These are phyloP conservation scores for Yamadazyma triangularis DNA, from an alignment of 1,139 yeast species.

Conservation along the genomic window DNA sequence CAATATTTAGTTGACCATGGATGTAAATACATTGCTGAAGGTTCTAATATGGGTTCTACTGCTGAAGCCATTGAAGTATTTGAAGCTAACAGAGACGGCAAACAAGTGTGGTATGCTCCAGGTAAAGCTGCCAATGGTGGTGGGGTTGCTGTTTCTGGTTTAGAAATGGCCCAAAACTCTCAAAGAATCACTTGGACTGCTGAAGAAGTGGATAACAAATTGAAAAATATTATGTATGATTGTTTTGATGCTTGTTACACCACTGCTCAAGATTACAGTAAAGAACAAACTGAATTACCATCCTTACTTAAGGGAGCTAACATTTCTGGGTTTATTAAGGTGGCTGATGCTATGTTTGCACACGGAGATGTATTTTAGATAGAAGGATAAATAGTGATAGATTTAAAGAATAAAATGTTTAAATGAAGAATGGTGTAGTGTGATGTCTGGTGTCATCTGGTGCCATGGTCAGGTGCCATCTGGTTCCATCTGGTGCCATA, in stretches of 20 bases:
- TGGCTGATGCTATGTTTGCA: slow-evolving; percentile 96
- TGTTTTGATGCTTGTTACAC: slow-evolving; percentile 91
- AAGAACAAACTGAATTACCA: slow-evolving; percentile 72
- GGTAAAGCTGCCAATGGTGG: slow-evolving; percentile 99
- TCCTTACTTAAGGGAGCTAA: slow-evolving; percentile 98
- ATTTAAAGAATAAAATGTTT: not conserved
- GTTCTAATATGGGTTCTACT: slow-evolving; percentile 99
- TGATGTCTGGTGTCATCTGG: too few relatives aligned
- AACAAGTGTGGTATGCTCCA: slow-evolving; percentile 95
- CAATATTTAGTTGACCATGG: slow-evolving; percentile 90
- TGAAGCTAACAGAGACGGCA: slow-evolving; percentile 79
- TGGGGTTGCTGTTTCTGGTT: slow-evolving; percentile 98
- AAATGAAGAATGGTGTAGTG: too few relatives aligned
- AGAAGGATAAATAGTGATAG: too few relatives aligned
- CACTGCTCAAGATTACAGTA: slow-evolving; percentile 77
- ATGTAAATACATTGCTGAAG: slow-evolving; percentile 93
- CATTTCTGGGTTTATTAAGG: slow-evolving; percentile 98
- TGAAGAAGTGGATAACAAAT: slow-evolving; percentile 84
- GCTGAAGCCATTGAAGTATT: slow-evolving; percentile 94
- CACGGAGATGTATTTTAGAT: slow-evolving; percentile 80
- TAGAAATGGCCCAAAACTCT: slow-evolving; percentile 99
- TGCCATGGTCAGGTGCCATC: too few relatives aligned
- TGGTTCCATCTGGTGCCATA: too few relatives aligned
- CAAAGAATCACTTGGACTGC: slow-evolving; percentile 85
- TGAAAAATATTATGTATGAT: slow-evolving; percentile 86